Evolutionary conservation across 169 alveolate genomes (phyloP), one percentile per base, ranked within the genome.

Genomic region (Amoebophrya sp.): DNA sequence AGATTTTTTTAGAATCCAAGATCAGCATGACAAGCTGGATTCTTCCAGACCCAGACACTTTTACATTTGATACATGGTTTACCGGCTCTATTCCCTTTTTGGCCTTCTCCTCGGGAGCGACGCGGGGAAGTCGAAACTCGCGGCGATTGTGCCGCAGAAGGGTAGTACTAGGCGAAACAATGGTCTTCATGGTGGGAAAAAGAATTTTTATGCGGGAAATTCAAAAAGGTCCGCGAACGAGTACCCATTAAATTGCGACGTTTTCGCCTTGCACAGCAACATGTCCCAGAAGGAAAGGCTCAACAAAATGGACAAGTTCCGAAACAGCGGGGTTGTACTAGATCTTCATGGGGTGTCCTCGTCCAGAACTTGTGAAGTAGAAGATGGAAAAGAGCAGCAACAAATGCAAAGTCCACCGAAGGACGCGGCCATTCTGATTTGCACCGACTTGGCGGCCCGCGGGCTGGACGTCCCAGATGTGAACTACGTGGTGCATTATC

Each of bases 261-360:
- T 92, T 0, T 35, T 40, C 40, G 94, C 92, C 0, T 77, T 92
- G 39, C 94, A 92, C 88, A 39, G 92, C 39, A 89, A 92, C 77
- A 90, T 92, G 54, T 77, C 90, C 41, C 94, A 92, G 91, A 89
- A 89, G 35, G 92, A 92, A 23, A 66, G 94, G 35, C 90, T 92
- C 39, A 92, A 92, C 39, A 77, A 92, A 23, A 77, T 92, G 41
- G 94, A 92, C 83, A 41, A 83, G 91, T 88, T 66, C 35, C 29
- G 83, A 25, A 25, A 2, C 35, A 25, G 35, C 35, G 2, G 10
- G 35, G n/a, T n/a, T n/a, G n/a, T n/a, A n/a, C n/a, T n/a, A n/a
- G n/a, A n/a, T n/a, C n/a, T n/a, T n/a, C n/a, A n/a, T n/a, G n/a
- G n/a, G n/a, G n/a, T n/a, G n/a, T n/a, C n/a, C n/a, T n/a, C n/a